These are phyloP conservation scores for Artomyces pyxidatus DNA, from an alignment of 768 basidiomycete species.

Conservation along the genomic window DNA sequence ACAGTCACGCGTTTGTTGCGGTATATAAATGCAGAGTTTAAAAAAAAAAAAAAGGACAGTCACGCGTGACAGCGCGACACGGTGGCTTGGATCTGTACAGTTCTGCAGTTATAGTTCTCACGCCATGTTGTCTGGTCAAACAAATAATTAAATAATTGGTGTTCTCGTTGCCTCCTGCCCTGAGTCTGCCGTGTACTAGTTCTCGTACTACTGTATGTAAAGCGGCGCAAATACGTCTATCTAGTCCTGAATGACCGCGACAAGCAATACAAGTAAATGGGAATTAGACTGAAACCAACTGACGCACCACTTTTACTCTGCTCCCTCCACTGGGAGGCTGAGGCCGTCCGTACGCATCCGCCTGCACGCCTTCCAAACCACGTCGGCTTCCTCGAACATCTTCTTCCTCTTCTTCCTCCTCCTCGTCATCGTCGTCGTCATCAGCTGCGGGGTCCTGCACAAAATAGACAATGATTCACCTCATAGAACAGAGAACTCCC, in stretches of 20 bases:
- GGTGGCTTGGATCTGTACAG: conserved; percentile 59
- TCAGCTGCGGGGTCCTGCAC: conserved; percentile 34
- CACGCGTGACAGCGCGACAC: conserved; percentile 10
- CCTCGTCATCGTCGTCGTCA: conserved; percentile 45
- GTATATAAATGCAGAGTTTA: too few relatives aligned
- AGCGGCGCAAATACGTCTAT: too few relatives aligned
- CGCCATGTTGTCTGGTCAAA: too few relatives aligned
- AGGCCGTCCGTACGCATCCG: not conserved
- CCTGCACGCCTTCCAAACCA: conserved; percentile 11
- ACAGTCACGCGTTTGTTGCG: too few relatives aligned
- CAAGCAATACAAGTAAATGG: too few relatives aligned
- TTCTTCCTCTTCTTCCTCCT: conserved; percentile 44
- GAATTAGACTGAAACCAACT: conserved; percentile 26
- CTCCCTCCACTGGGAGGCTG: not conserved
- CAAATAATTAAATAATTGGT: too few relatives aligned
- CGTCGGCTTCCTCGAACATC: conserved; percentile 21
- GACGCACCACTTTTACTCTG: conserved; percentile 45
- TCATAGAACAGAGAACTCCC: not conserved
- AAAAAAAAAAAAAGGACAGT: conserved; percentile 7
- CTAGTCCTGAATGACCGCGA: too few relatives aligned
- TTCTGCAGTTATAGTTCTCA: too few relatives aligned
- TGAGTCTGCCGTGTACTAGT: too few relatives aligned
- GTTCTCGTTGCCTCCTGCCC: too few relatives aligned
- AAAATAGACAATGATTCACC: not conserved
- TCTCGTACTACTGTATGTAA: too few relatives aligned